Conservation (phyloP, 106 monocot species). For the Alisma plantagoaquatica region DNA sequence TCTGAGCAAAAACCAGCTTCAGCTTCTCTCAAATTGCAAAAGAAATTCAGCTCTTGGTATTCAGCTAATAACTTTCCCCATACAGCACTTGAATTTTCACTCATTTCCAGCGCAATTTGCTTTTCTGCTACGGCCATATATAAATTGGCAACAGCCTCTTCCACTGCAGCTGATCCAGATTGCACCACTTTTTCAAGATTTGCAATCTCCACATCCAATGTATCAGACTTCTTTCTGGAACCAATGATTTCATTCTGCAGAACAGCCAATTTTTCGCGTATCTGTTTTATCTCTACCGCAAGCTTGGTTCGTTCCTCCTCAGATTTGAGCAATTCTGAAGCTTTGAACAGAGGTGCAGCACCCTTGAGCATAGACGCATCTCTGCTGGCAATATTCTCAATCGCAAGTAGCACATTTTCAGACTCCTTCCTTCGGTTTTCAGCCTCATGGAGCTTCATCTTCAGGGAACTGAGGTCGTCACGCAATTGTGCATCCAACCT, state of each 20-base stretch:
- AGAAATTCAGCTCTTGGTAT: constrained; percentile 5
- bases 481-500: constrained; percentile 1
- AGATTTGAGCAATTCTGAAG: constrained; percentile 12
- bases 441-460: not conserved
- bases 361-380: not conserved
- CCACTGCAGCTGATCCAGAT: not conserved
- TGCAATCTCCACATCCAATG: not conserved
- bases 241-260: not conserved
- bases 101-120: not conserved
- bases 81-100: not conserved
- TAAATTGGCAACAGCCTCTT: not conserved
- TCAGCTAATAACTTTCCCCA: constrained; percentile 4
- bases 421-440: constrained; percentile 1
- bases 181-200: constrained; percentile 2
- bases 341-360: constrained; percentile 3
- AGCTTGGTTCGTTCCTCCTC: constrained; percentile 8
- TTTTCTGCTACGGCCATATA: not conserved
- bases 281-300: constrained; percentile 7
- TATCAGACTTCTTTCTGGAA: not conserved
- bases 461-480: constrained; percentile 1
- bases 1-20: not conserved
- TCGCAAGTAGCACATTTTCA: constrained; percentile 5
- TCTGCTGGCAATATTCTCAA: constrained; percentile 8
- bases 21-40: constrained; percentile 1
- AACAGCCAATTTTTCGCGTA: not conserved